Evolutionary conservation across 257 asterid species (phyloP).

Genomic region (Fraxinus excelsior): DNA sequence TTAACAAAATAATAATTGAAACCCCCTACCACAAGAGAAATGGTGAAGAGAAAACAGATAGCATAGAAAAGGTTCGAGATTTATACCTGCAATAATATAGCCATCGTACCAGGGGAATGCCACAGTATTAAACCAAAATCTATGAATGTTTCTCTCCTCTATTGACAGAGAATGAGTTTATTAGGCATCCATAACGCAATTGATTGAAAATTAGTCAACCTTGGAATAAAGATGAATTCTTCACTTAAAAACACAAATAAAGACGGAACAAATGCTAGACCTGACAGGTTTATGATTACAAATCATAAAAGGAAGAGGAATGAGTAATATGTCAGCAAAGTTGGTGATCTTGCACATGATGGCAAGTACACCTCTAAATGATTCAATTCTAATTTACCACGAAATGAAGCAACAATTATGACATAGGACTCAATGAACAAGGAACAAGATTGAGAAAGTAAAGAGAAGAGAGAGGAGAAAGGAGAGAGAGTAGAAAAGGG

Average conservation of each 20-base stretch:
- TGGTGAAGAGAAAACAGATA: not conserved
- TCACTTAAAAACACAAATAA: not conserved
- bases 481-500: no score
- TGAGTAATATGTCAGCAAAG: constrained; percentile 4
- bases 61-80: not conserved
- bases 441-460: no score
- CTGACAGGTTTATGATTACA: not conserved
- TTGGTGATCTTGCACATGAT: not conserved
- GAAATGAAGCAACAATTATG: not conserved
- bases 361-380: not conserved
- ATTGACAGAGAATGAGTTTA: constrained; percentile 12
- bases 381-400: not conserved
- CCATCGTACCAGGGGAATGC: constrained; percentile 44
- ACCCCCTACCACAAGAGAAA: not conserved
- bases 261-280: not conserved
- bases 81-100: constrained; percentile 46
- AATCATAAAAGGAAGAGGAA: not conserved
- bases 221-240: not conserved
- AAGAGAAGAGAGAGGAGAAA: no score
- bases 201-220: not conserved
- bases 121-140: constrained; percentile 40
- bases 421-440: no score
- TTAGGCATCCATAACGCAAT: constrained; percentile 1
- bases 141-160: constrained; percentile 27
- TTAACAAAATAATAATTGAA: not conserved